These are phyloP conservation scores for Gossypium herbaceum DNA, from an alignment of 345 rosid genomes.

Conservation along the genomic window DNA sequence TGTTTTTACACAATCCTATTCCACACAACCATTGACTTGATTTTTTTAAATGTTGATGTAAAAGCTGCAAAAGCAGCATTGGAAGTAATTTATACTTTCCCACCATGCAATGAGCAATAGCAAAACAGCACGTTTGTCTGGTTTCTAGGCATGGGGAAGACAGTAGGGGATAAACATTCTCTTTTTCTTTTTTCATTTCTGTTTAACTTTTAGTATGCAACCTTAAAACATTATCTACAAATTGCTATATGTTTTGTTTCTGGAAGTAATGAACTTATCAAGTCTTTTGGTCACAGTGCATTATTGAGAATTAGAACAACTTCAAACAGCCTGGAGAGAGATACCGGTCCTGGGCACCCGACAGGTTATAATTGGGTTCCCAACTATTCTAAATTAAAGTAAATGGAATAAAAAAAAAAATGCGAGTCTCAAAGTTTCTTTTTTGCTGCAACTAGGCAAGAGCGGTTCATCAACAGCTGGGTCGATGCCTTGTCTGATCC, in stretches of 20 bases:
- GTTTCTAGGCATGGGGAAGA: background rate
- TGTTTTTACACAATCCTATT: background rate
- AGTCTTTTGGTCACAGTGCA: conserved; percentile 43
- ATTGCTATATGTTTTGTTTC: background rate
- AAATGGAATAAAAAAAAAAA: background rate
- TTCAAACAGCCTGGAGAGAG: conserved; percentile 95
- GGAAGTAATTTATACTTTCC: background rate
- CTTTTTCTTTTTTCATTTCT: background rate
- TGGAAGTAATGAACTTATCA: background rate
- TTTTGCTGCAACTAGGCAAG: conserved; percentile 55
- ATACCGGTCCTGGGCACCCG: conserved; percentile 72
- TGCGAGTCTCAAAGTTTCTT: background rate
- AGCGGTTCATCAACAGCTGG: conserved; percentile 67
- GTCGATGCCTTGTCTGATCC: conserved; percentile 71
- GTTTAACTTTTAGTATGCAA: background rate
- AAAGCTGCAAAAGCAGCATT: background rate
- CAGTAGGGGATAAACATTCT: background rate
- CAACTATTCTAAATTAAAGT: background rate
- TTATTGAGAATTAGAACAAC: conserved; percentile 83
- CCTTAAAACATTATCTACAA: background rate
- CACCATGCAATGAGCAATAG: conserved; percentile 4
- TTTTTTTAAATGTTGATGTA: conserved; percentile 3
- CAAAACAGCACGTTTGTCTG: background rate
- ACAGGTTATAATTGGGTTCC: conserved; percentile 54
- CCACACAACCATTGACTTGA: background rate